Evolutionary conservation across 148 eudicot genomes (phyloP).

Genomic region (Rhododendron ovatum): DNA sequence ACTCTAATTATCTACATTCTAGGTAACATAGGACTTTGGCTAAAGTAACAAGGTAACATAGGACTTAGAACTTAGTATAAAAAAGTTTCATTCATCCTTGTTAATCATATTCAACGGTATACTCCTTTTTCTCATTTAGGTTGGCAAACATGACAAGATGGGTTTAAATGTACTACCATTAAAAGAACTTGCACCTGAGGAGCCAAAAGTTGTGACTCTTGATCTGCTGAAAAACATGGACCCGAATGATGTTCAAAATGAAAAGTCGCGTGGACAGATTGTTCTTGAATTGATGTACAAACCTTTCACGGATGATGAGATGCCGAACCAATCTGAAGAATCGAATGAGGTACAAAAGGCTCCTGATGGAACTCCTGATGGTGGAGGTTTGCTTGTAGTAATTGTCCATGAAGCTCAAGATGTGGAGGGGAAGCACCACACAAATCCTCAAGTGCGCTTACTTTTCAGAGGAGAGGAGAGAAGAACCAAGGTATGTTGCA

Average conservation of each 20-base stretch:
- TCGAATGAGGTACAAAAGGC: slow-evolving; percentile 53
- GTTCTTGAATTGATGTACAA: slow-evolving; percentile 60
- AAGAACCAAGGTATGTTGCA: slow-evolving; percentile 26
- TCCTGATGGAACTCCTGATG: slow-evolving; percentile 49
- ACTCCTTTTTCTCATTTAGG: slow-evolving; percentile 28
- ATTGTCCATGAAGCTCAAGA: slow-evolving; percentile 57
- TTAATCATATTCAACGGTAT: not conserved
- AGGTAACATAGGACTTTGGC: not conserved
- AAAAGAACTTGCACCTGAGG: slow-evolving; percentile 72
- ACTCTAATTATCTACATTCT: not conserved
- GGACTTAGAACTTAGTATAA: not conserved
- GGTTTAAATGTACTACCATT: slow-evolving; percentile 60
- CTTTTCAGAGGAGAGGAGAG: slow-evolving; percentile 29
- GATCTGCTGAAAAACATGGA: slow-evolving; percentile 69
- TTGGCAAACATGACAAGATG: slow-evolving; percentile 87
- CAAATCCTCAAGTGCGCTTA: slow-evolving; percentile 30
- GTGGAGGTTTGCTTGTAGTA: slow-evolving; percentile 62
- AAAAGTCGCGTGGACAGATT: slow-evolving; percentile 76
- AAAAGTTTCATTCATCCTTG: not conserved
- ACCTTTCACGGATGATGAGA: slow-evolving; percentile 55
- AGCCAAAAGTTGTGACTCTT: slow-evolving; percentile 55
- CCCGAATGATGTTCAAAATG: slow-evolving; percentile 59
- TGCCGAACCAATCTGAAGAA: slow-evolving; percentile 43
- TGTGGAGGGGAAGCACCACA: slow-evolving; percentile 55
- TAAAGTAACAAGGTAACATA: not conserved